Base-by-base conservation (phyloP, 768 basidiomycete genomes). In the Lactarius hengduanensis region DNA sequence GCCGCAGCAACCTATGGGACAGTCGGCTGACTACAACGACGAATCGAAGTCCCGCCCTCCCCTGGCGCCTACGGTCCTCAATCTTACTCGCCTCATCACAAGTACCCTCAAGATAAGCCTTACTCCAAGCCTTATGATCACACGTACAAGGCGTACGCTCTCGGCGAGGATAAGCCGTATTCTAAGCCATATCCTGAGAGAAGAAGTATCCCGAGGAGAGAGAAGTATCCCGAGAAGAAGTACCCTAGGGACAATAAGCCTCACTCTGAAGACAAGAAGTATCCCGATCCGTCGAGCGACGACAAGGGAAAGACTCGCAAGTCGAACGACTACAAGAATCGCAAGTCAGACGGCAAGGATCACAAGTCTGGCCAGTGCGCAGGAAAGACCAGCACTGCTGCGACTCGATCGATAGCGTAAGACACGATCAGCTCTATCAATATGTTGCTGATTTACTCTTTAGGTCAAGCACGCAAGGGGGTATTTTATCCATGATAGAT, bases 1-100 rank as follows among this genome's bases (percentile, higher is more conserved):
- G 41, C n/a, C n/a, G 62, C 66, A 22, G 62, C 66, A 53, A 2
- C 66, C 66, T 15, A 55, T 59, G 61, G 61, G n/a, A 36, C 45
- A 38, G 36, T 13, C 65, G 26, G 30, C 43, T 10, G 60, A 61
- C 28, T 36, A 45, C 47, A 45, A 50, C 6, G 61, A 41, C 28
- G 59, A 50, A 58, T 50, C 61, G 18, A 62, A 53, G 57, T 36
- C 38, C 18, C 26, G 30, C 32, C 50, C 47, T n/a, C n/a, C 57
- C 34, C 34, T 56, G 56, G 55, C 59, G 16, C 64, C 47, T 60
- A 60, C 54, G 18, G 56, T 26, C 36, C 63, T 16, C 5, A 57
- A 20, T 32, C 34, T 30, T 8, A 56, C 32, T 1, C 61, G 16
- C 20, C 65, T 26, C 22, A 53, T 53, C 50, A 26, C 22, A 26